These are phyloP conservation scores for Dacryopinax primogenitus DNA, from an alignment of 768 basidiomycete species.

Conservation along the genomic window DNA sequence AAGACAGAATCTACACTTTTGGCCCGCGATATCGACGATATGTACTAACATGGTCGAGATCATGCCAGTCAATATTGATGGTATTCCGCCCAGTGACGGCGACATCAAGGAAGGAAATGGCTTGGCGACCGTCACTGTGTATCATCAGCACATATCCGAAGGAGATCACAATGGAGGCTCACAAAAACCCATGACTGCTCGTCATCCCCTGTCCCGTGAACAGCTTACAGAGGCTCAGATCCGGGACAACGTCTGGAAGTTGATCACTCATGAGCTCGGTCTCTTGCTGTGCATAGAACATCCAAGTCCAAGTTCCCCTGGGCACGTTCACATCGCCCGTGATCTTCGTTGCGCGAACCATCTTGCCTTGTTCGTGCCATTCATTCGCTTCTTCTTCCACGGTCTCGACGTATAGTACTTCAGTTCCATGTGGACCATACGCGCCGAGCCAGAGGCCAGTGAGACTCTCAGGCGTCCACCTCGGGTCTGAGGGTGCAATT, in stretches of 20 bases:
- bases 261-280: neutral
- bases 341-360: neutral
- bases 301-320: neutral
- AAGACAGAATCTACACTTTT: neutral
- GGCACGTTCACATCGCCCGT: slow-evolving; percentile 3
- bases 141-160: neutral
- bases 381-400: neutral
- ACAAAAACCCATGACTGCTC: slow-evolving; percentile 6
- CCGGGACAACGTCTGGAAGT: neutral
- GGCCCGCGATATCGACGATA: neutral
- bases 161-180: neutral
- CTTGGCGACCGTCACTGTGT: neutral
- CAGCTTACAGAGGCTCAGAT: neutral
- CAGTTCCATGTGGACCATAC: neutral
- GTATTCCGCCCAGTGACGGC: neutral
- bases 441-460: slow-evolving; percentile 1
- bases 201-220: slow-evolving; percentile 4
- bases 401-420: neutral
- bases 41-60: neutral
- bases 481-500: neutral
- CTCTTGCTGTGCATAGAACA: neutral
- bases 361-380: slow-evolving; percentile 1
- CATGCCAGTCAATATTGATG: slow-evolving; percentile 4
- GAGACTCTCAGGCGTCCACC: slow-evolving; percentile 1
- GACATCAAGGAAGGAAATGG: neutral